Evolutionary conservation across 305 asterid species (phyloP).

Genomic region (Fraxinus platypoda): DNA sequence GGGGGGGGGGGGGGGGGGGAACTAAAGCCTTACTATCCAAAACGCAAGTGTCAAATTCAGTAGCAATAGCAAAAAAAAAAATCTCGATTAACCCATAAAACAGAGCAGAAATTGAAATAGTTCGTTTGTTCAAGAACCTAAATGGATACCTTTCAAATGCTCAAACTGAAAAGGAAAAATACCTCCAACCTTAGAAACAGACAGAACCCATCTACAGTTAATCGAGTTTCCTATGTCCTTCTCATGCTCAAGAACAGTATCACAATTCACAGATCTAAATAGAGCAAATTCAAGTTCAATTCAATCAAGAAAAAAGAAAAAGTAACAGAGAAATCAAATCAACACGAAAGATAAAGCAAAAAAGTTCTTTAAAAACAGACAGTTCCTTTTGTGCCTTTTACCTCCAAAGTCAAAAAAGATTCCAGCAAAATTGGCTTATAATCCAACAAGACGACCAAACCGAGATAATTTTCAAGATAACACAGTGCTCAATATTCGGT

Average conservation of each 20-base stretch:
- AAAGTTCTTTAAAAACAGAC: slow-evolving; percentile 16
- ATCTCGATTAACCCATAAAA: slow-evolving; percentile 24
- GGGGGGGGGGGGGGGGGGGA: neutral
- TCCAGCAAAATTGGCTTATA: slow-evolving; percentile 37
- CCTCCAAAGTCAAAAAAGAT: slow-evolving; percentile 38
- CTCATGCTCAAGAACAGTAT: slow-evolving; percentile 20
- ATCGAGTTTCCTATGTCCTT: slow-evolving; percentile 34
- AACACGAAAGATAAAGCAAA: slow-evolving; percentile 17
- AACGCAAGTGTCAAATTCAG: slow-evolving; percentile 21
- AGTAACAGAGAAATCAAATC: slow-evolving; percentile 20
- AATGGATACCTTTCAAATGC: slow-evolving; percentile 22
- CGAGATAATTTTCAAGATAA: slow-evolving; percentile 27
- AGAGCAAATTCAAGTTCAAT: slow-evolving; percentile 30
- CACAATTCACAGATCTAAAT: slow-evolving; percentile 23
- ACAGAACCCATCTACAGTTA: slow-evolving; percentile 24
- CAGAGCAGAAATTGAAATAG: slow-evolving; percentile 14
- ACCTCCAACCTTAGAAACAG: slow-evolving; percentile 37
- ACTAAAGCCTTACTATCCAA: slow-evolving; percentile 27
- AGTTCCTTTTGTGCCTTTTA: slow-evolving; percentile 30
- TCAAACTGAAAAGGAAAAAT: slow-evolving; percentile 24
- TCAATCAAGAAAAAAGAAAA: slow-evolving; percentile 16
- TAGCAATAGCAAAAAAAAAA: slow-evolving; percentile 17
- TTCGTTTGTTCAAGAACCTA: slow-evolving; percentile 19
- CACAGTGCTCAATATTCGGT: slow-evolving; percentile 35
- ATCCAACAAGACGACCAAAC: slow-evolving; percentile 40